These are phyloP conservation scores for Colletotrichum cordylinicola DNA, from an alignment of 2,329 filamentous ascomycete genomes.

Conservation along the genomic window DNA sequence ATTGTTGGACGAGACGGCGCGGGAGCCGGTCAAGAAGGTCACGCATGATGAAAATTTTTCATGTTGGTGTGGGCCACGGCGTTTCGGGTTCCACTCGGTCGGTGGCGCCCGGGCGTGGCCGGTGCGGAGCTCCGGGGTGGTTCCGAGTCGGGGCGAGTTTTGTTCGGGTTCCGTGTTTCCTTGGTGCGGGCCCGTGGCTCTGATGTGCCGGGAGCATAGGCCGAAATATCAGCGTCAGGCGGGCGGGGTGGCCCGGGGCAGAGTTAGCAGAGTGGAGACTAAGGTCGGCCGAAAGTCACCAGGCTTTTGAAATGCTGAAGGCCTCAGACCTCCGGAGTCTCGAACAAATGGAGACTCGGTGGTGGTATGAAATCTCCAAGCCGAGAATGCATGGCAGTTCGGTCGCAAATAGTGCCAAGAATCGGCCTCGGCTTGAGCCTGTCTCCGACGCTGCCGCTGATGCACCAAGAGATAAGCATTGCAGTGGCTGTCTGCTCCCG, in stretches of 20 bases:
- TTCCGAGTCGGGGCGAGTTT: not conserved
- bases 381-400: not conserved
- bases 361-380: not conserved
- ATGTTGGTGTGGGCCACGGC: not conserved
- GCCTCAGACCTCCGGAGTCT: not conserved
- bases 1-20: fast-evolving
- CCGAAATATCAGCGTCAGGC: not conserved
- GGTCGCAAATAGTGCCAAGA: not conserved
- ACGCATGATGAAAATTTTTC: not conserved
- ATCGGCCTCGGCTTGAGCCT: not conserved
- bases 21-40: not conserved
- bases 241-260: not conserved
- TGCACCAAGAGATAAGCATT: not conserved
- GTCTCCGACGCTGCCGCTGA: not conserved
- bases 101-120: not conserved
- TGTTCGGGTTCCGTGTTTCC: not conserved
- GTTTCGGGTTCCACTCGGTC: not conserved
- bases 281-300: not conserved
- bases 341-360: not conserved
- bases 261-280: not conserved
- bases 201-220: not conserved
- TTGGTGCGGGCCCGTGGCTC: not conserved
- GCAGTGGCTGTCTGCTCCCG: not conserved
- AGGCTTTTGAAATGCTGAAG: not conserved
- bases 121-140: not conserved